Base-by-base conservation (phyloP, 345 rosid species). In the Bruguiera sexangula region DNA sequence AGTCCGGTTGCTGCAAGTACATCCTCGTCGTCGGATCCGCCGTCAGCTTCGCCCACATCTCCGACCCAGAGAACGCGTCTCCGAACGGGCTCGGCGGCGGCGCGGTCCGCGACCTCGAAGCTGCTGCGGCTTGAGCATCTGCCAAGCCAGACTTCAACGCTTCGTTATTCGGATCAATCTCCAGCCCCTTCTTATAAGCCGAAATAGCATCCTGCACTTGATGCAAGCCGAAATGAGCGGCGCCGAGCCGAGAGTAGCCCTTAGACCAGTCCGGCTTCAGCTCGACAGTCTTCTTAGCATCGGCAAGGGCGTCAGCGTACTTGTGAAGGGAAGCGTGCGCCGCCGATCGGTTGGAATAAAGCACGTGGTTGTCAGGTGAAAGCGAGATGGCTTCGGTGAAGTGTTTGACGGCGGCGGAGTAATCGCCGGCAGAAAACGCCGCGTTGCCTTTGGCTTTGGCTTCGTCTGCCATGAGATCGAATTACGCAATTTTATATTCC, bases 291-390 rank as follows among this genome's bases (percentile, higher is more conserved):
- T 89, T 90, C 83, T 92, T 81, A 6, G 99, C 98, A 46, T 96
- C 99, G n/a, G 59, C 29, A 31, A 92, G 79, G 29, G 98, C 99
- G 4, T 85, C 91, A 19, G 85, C 65, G 81, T 83, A 96, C 57
- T 80, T 73, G 34, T 82, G 68, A 39, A 92, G 90, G 37, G 99
- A 96, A 5, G 99, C 97, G 73, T 86, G 71, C 56, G 98, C 89
- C 15, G 99, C 99, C 59, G 97, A 92, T 76, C 99, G 87, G 78
- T 96, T 96, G n/a, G 99, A 96, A 80, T 80, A 96, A 75, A 96
- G 94, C 18, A 92, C 99, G 80, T 96, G 98, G 74, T 92, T 96
- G 66, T 86, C 62, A 1, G 98, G 88, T 18, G 94, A 43, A 20
- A 96, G 79, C 31, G 84, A 73, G 77, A 96, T 92, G 10, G 99